Percentiles rank a stretch among this genome's conserved stretches.
These are phyloP conservation scores for Boletus vermiculosoides DNA, from an alignment of 768 basidiomycete species.

Conservation along the genomic window DNA sequence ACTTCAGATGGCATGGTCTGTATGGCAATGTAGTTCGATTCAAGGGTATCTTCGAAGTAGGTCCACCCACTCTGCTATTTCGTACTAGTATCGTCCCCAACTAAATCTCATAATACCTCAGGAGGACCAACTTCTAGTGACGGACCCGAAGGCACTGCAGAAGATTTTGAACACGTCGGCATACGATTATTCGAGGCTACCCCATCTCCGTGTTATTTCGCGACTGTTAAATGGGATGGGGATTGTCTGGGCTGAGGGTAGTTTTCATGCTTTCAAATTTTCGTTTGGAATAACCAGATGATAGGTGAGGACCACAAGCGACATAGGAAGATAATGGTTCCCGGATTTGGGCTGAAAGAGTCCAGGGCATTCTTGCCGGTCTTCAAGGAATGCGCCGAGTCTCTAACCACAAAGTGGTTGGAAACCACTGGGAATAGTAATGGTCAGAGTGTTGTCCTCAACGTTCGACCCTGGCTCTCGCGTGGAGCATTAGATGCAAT, in stretches of 20 bases:
- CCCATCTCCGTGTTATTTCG: constrained; percentile 16
- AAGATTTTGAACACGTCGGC: constrained; percentile 40
- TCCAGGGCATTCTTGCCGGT: constrained; percentile 50
- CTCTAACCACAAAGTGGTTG: constrained; percentile 15
- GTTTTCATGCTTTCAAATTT: background rate
- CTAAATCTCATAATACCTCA: constrained; percentile 21
- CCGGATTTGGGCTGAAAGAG: constrained; percentile 52
- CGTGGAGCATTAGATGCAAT: constrained; percentile 49
- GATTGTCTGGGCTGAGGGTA: constrained; percentile 42
- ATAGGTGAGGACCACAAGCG: constrained; percentile 45
- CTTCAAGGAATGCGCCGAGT: constrained; percentile 39
- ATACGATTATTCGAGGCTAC: constrained; percentile 41
- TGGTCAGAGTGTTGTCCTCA: constrained; percentile 6
- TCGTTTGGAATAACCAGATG: constrained; percentile 13
- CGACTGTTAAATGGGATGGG: constrained; percentile 30
- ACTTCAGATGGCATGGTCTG: constrained; percentile 30
- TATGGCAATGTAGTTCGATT: constrained; percentile 29
- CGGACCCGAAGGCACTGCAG: constrained; percentile 46
- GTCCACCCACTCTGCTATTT: background rate
- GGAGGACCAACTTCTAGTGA: constrained; percentile 45
- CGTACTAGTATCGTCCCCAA: background rate
- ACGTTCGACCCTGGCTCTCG: constrained; percentile 31
- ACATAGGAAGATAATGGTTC: constrained; percentile 52
- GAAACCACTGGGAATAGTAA: constrained; percentile 9
- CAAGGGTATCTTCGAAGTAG: constrained; percentile 24